Evolutionary conservation across 768 basidiomycete species (phyloP).

Genomic region (Mycena pura): DNA sequence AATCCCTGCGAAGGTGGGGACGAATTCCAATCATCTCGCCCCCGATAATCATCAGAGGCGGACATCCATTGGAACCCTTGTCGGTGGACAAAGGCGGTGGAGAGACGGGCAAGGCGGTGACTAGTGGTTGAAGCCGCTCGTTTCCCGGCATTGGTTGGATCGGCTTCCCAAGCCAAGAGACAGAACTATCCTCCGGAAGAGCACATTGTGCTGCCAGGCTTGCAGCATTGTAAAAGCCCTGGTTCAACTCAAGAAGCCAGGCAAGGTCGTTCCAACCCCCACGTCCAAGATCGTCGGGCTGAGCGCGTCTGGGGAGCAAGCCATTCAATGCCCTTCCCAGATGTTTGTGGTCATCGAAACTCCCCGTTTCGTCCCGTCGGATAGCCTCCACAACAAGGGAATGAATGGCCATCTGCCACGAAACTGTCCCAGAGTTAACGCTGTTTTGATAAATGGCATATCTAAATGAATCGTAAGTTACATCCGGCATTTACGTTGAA

Average conservation of each 20-base stretch:
- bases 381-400: conserved; percentile 31
- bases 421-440: conserved; percentile 18
- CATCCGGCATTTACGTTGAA: neutral
- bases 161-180: conserved; percentile 30
- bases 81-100: neutral
- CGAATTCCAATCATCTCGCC: conserved; percentile 5
- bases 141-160: conserved; percentile 27
- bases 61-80: neutral
- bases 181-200: conserved; percentile 5
- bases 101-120: conserved; percentile 29
- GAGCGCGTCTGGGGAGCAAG: conserved; percentile 29
- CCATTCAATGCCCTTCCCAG: conserved; percentile 33
- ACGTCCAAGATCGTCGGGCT: conserved; percentile 25
- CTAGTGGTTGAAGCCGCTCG: conserved; percentile 30
- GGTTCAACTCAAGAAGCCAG: conserved; percentile 33
- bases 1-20: neutral
- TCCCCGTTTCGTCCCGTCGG: conserved; percentile 25
- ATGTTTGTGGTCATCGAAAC: conserved; percentile 20
- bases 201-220: conserved; percentile 31
- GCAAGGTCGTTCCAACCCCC: conserved; percentile 32
- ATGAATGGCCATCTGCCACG: conserved; percentile 31
- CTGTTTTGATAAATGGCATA: conserved; percentile 30
- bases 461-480: neutral
- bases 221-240: conserved; percentile 35
- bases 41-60: conserved; percentile 8